These are phyloP conservation scores for Diaporthe australafricana DNA, from an alignment of 2,329 filamentous ascomycete genomes.

Conservation along the genomic window DNA sequence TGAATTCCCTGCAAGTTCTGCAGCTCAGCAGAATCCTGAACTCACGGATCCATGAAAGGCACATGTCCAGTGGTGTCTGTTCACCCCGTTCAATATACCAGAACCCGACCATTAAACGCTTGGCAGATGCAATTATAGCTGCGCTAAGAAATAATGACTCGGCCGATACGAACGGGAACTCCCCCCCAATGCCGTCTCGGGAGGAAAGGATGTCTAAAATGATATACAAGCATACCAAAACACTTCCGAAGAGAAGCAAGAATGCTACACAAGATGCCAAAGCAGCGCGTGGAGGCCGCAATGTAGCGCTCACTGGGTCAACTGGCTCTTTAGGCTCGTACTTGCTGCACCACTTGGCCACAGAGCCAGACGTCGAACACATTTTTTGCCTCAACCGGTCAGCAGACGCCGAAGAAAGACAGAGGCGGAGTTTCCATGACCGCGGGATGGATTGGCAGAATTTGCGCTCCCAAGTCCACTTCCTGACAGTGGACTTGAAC, in stretches of 20 bases:
- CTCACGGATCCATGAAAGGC: not conserved
- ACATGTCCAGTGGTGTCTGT: not conserved
- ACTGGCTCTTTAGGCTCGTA: not conserved
- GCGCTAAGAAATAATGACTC: not conserved
- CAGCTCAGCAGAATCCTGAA: not conserved
- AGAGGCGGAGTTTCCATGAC: not conserved
- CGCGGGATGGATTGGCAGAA: not conserved
- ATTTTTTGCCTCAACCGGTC: not conserved
- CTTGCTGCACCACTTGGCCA: not conserved
- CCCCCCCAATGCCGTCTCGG: not conserved
- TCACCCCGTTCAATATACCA: not conserved
- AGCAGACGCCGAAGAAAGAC: not conserved
- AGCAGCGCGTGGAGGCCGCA: not conserved
- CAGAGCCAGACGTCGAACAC: not conserved
- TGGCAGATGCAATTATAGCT: not conserved
- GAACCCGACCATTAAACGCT: not conserved
- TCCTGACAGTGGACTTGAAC: not conserved
- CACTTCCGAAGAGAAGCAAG: not conserved
- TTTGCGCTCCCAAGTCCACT: not conserved
- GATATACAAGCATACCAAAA: not conserved
- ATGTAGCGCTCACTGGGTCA: not conserved
- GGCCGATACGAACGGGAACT: not conserved
- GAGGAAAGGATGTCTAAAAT: not conserved
- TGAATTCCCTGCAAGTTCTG: not conserved
- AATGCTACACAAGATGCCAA: not conserved